Conservation (phyloP, 495 filamentous ascomycete species). For the Aspergillus taichungensis region DNA sequence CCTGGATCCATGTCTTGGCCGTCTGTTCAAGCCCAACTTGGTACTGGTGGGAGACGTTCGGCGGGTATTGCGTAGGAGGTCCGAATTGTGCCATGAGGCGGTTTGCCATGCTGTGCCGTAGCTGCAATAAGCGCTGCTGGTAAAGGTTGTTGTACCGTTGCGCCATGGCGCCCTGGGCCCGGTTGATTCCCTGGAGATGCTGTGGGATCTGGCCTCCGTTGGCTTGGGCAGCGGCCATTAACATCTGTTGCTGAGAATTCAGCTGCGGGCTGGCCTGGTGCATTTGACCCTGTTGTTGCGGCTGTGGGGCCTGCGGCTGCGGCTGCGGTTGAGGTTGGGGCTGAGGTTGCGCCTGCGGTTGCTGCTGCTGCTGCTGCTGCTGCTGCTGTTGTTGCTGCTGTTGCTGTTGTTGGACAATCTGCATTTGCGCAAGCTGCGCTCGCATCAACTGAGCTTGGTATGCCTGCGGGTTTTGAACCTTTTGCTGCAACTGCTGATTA, state of each 20-base stretch:
- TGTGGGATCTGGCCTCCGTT: slow-evolving; percentile 32
- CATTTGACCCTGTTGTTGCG: slow-evolving; percentile 20
- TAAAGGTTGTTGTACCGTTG: slow-evolving; percentile 32
- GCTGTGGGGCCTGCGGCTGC: slow-evolving; percentile 22
- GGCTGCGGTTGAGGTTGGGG: slow-evolving; percentile 22
- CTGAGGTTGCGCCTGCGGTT: slow-evolving; percentile 25
- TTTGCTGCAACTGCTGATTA: slow-evolving; percentile 28
- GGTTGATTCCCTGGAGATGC: slow-evolving; percentile 22
- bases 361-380: slow-evolving; percentile 20
- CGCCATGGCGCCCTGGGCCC: slow-evolving; percentile 18
- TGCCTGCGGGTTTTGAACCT: slow-evolving; percentile 35
- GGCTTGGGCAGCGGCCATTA: slow-evolving; percentile 34
- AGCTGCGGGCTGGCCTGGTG: slow-evolving; percentile 28
- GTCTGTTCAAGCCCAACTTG: slow-evolving; percentile 26
- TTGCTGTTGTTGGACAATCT: slow-evolving; percentile 32
- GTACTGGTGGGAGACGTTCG: slow-evolving; percentile 35
- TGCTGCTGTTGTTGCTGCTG: slow-evolving; percentile 27
- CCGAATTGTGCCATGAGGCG: slow-evolving; percentile 33
- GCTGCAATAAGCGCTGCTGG: slow-evolving; percentile 27
- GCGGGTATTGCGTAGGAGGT: slow-evolving; percentile 34
- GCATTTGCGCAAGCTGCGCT: slow-evolving; percentile 33
- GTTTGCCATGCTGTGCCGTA: slow-evolving; percentile 33
- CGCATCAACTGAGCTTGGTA: slow-evolving; percentile 39
- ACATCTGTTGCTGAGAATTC: slow-evolving; percentile 32
- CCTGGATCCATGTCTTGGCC: slow-evolving; percentile 34